Evolutionary conservation across 257 asterid species (phyloP).

Genomic region (Gentiana straminea): DNA sequence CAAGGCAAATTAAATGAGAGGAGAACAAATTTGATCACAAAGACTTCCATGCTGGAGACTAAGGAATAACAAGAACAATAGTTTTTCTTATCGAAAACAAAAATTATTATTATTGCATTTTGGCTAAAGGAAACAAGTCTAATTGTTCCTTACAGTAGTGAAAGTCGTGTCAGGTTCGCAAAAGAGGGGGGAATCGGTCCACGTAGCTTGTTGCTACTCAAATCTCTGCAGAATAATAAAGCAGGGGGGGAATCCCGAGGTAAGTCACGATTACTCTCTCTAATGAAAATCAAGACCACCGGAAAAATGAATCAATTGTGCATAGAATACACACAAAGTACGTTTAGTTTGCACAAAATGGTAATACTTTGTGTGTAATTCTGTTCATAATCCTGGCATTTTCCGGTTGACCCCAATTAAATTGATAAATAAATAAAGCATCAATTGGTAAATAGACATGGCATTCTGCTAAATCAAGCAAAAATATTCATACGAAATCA

Average conservation of each 20-base stretch:
- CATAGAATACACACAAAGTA: too few species aligned
- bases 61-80: too few species aligned
- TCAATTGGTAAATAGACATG: background rate
- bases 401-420: too few species aligned
- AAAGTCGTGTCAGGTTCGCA: background rate
- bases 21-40: background rate
- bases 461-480: background rate
- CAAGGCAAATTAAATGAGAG: background rate
- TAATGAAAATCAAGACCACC: background rate
- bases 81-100: too few species aligned
- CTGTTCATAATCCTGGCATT: too few species aligned
- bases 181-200: constrained; percentile 5
- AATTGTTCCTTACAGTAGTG: constrained; percentile 2
- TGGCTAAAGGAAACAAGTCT: too few species aligned
- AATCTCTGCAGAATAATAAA: background rate
- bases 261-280: background rate
- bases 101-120: too few species aligned
- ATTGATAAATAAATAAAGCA: background rate
- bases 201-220: background rate
- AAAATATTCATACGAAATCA: background rate
- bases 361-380: too few species aligned
- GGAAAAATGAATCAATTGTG: background rate
- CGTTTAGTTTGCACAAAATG: background rate
- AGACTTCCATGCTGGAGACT: too few species aligned
- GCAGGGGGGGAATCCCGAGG: background rate